Percentiles rank a stretch among this genome's conserved stretches.
These are phyloP conservation scores for Gnaphalium uliginosum DNA, from an alignment of 129 eudicot species.

Conservation along the genomic window DNA sequence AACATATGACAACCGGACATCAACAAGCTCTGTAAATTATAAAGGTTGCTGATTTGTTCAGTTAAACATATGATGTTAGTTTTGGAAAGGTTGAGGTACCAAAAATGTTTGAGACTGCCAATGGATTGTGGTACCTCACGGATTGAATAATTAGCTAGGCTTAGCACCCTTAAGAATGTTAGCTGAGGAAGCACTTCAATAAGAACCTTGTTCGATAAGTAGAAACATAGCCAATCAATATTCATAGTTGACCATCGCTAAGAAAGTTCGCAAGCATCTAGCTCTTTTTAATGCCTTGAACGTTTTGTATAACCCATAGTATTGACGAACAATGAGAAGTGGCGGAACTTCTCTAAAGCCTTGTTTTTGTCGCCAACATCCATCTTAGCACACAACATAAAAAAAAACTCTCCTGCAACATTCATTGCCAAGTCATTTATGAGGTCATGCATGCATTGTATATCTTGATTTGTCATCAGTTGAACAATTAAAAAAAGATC, in stretches of 20 bases:
- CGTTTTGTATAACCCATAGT: constrained; percentile 17
- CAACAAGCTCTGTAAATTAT: constrained; percentile 36
- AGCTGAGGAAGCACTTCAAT: neutral
- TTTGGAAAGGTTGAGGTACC: constrained; percentile 21
- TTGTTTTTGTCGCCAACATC: neutral
- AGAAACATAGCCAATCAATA: neutral
- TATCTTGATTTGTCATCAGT: neutral
- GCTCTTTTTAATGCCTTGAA: constrained; percentile 26
- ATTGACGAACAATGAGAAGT: constrained; percentile 35
- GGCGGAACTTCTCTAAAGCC: constrained; percentile 28
- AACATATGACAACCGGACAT: constrained; percentile 22
- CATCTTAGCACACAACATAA: constrained; percentile 21
- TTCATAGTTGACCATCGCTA: constrained; percentile 19
- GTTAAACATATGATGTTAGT: constrained; percentile 25
- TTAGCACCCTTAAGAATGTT: constrained; percentile 11
- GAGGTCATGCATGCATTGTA: constrained; percentile 38
- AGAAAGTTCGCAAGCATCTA: constrained; percentile 31
- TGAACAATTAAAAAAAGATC: constrained; percentile 27
- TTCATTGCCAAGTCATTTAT: constrained; percentile 29
- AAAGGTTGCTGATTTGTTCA: constrained; percentile 17
- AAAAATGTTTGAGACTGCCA: constrained; percentile 17
- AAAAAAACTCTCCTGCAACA: constrained; percentile 31
- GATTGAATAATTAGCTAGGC: neutral
- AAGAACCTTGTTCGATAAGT: constrained; percentile 11
- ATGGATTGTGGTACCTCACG: constrained; percentile 12